These are phyloP conservation scores for Penicillium dipodomyicola DNA, from an alignment of 495 filamentous ascomycete genomes.

Conservation along the genomic window DNA sequence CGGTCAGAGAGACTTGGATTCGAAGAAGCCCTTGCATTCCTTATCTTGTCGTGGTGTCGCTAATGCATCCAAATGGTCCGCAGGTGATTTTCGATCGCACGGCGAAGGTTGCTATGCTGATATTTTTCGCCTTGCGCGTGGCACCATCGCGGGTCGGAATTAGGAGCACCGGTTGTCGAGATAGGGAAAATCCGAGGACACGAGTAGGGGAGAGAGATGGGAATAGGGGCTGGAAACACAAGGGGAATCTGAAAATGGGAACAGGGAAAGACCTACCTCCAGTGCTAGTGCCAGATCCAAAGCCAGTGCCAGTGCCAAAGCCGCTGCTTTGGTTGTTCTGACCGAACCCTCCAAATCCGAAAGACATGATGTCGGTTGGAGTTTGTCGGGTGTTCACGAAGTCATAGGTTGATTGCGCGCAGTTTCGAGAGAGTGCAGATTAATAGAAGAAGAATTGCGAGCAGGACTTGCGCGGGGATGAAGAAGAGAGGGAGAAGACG, in stretches of 20 bases:
- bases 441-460: slow-evolving; percentile 9
- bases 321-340: slow-evolving; percentile 56
- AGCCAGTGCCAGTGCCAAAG: slow-evolving; percentile 44
- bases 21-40: slow-evolving; percentile 33
- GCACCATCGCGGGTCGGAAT: slow-evolving; percentile 38
- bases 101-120: slow-evolving; percentile 14
- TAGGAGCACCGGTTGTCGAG: slow-evolving; percentile 35
- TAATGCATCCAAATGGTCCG: slow-evolving; percentile 31
- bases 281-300: slow-evolving; percentile 34
- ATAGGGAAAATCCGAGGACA: slow-evolving; percentile 24
- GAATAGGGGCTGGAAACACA: slow-evolving; percentile 18
- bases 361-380: slow-evolving; percentile 45
- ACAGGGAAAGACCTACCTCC: slow-evolving; percentile 44
- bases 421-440: slow-evolving; percentile 11
- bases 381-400: slow-evolving; percentile 28
- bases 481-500: slow-evolving; percentile 26
- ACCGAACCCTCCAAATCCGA: slow-evolving; percentile 58
- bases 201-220: slow-evolving; percentile 19
- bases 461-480: slow-evolving; percentile 23
- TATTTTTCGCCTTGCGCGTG: slow-evolving; percentile 22
- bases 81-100: slow-evolving; percentile 22
- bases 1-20: slow-evolving; percentile 44
- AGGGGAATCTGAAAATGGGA: slow-evolving; percentile 12
- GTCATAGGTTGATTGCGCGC: slow-evolving; percentile 36
- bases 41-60: slow-evolving; percentile 43